Evolutionary conservation across 1,139 yeast species (phyloP), one percentile per base, ranked within the genome.

Genomic region (Kodamaea alishanica): DNA sequence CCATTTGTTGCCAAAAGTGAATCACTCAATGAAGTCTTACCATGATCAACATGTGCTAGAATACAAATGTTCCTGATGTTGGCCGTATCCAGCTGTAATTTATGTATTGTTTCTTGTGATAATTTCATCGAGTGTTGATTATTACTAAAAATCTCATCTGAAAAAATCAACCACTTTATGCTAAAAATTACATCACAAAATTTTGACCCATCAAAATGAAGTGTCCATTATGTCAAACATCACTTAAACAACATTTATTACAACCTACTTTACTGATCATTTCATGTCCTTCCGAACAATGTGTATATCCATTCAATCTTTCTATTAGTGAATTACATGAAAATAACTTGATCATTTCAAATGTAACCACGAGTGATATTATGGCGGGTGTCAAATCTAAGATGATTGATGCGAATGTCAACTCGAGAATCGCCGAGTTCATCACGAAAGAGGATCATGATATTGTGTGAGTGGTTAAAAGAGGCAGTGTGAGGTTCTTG

Each of bases 1-100:
- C 98, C 98, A 64, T 94, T 94, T 37, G 96, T 84, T 24, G 98
- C 97, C 36, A 94, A 65, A 37, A 94, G 68, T 6, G 96, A 86
- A 61, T 94, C 99, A 38, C 96, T 85, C 33, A 94, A 69, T 2
- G 97, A 87, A 0, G 99, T 94, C 64, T 92, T 94, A 31, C 99
- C 99, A 59, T 94, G 99, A 59, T 94, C 99, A 26, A 94, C 98
- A 63, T 94, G 99, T 1, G 99, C 99, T 39, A 94, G 70, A 45
- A 94, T 89, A 62, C 98, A 94, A 33, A 94, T 88, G 61, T 94
- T 94, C 43, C 98, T 72, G 27, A 92, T 80, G 44, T 79, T 67
- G 8, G 74, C 65, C 1, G 96, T 81, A 47, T 82, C 76, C 48
- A 70, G 70, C 60, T 92, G 97, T 24, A 90, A 65, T 43, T 77